Conservation (phyloP, 306 rosid species). For the Geum urbanum region DNA sequence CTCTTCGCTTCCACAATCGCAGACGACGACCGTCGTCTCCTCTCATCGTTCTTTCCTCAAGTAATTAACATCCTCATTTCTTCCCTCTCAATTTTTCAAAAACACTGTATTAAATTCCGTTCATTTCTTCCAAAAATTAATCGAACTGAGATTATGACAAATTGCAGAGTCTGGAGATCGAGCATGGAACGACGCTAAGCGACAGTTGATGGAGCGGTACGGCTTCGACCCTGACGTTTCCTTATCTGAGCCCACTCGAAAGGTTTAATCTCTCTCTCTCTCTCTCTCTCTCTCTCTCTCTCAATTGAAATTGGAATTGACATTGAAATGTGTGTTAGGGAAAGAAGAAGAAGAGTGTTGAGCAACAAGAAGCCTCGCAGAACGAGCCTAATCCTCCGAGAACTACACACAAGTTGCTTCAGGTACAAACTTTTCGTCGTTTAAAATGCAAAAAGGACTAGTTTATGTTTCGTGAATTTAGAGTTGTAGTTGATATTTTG, state of each 20-base stretch:
- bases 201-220: slow-evolving; percentile 61
- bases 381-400: slow-evolving; percentile 55
- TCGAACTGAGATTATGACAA: neutral
- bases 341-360: slow-evolving; percentile 56
- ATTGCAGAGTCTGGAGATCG: slow-evolving; percentile 47
- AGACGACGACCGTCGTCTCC: slow-evolving; percentile 28
- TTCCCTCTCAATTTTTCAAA: neutral
- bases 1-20: slow-evolving; percentile 29
- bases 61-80: slow-evolving; percentile 31
- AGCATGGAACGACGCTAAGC: slow-evolving; percentile 50
- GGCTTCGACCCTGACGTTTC: slow-evolving; percentile 76
- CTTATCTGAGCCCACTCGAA: slow-evolving; percentile 56
- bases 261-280: slow-evolving; percentile 35
- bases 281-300: slow-evolving; percentile 15
- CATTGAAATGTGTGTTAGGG: slow-evolving; percentile 28
- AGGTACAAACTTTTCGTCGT: slow-evolving; percentile 37
- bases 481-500: neutral
- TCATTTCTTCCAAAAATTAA: neutral
- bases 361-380: slow-evolving; percentile 25
- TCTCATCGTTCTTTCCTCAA: slow-evolving; percentile 32
- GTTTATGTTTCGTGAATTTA: neutral
- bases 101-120: neutral
- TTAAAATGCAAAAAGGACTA: too few relatives aligned
- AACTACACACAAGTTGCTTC: slow-evolving; percentile 79
- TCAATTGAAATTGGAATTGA: slow-evolving; percentile 10